Evolutionary conservation across 805 yeast species (phyloP), one percentile per base, ranked within the genome.

Genomic region (Kuraishia hungarica): DNA sequence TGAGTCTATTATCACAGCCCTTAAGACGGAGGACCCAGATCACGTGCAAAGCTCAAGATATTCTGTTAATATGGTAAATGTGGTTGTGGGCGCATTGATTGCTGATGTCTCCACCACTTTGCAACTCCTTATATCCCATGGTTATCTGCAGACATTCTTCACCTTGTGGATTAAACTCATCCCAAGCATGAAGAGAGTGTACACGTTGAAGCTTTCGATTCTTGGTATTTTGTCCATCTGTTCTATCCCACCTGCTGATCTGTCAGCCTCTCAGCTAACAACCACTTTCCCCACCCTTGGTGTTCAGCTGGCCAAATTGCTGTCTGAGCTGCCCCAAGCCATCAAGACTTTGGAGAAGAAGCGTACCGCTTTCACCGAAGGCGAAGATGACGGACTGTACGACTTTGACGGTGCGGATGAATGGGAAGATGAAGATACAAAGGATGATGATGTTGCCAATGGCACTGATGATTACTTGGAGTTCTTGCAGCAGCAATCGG

Each of bases 131-230:
- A 74, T 75, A 56, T 73, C 76, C 52, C 64, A 67, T 17, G 69
- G 75, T 19, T 72, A 75, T 51, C 65, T 83, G 4, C 75, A 77
- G 39, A 61, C 70, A 15, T 81, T 89, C 61, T 80, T 92, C 62
- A 74, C 74, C 24, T 66, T 75, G 54, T 90, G 97, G 97, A 80
- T 87, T 63, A 73, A 77, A 21, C 61, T 76, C 10, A 71, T 83
- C 47, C 79, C 83, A 3, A 70, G 73, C 26, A 76, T 86, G 61
- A 77, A 77, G 22, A 74, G 96, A 57, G 96, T 89, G 1, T 88
- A 79, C 63, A 98, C 93, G 69, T 75, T 89, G 67, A 92, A 91
- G 68, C 69, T 93, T 49, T 82, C 89, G 0, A 72, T 82, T 2
- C 69, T 93, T 59, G 96, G 94, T 0, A 65, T 87, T 22, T 68